Evolutionary conservation across 352 stramenopile genomes (phyloP), one percentile per base, ranked within the genome.

Genomic region (Globisporangium yorkense): DNA sequence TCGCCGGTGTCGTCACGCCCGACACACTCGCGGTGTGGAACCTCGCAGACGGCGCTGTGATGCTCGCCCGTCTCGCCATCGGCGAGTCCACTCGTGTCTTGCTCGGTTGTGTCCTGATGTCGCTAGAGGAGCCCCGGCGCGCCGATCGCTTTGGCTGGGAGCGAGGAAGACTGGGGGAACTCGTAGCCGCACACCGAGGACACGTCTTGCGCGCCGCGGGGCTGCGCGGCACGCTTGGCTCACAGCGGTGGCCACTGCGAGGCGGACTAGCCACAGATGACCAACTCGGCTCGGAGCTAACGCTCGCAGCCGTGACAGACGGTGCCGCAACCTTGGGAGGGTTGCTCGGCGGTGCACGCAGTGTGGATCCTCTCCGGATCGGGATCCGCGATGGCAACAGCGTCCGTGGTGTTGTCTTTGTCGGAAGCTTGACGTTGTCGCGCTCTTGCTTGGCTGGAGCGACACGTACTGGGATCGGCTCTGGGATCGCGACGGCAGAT

Each of bases 171-270:
- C 46, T 59, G 20, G 54, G 46, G 4, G 56, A 29, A 39, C 20
- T 56, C 3, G 56, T 39, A 2, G 56, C 56, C 46, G 49, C 57
- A 45, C 37, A 56, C 18, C 57, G 57, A 24, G 49, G 31, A 20
- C 57, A 62, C 5, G 51, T 33, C 3, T 56, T 45, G 35, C 35
- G 43, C 41, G 27, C 49, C 29, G 24, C 41, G 0, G 57, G 57
- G 16, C 33, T 62, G 20, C 57, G 57, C 2, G 57, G 57, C 20
- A 56, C 45, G n/a, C 40, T 62, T 13, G 49, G 57, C 2, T 48
- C 57, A 7, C 49, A 62, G n/a, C 50, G 57, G 1, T 24, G 21
- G 31, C 20, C 13, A 12, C n/a, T 33, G 31, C 5, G 18, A 21
- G 20, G 35, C 16, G 3, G 8, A 2, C 24, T 35, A 40, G 5